These are phyloP conservation scores for Colletotrichum destructivum DNA, from an alignment of 2,329 filamentous ascomycete genomes.

Conservation along the genomic window DNA sequence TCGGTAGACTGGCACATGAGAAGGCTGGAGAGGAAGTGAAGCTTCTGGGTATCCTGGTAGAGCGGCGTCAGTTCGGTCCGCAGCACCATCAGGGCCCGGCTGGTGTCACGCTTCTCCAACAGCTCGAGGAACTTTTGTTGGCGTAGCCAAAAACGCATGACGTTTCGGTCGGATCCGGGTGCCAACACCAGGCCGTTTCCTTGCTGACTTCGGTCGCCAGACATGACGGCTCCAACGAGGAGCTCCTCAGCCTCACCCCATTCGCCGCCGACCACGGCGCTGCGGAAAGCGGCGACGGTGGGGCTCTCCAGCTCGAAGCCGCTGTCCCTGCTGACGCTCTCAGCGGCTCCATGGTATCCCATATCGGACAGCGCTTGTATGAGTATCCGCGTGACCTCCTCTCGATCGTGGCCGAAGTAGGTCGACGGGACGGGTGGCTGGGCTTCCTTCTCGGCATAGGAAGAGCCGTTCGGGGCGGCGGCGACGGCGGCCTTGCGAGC, in stretches of 20 bases:
- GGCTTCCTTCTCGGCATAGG: conserved; percentile 47
- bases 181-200: conserved; percentile 80
- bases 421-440: conserved; percentile 50
- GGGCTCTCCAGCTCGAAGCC: conserved; percentile 89
- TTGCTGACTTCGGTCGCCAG: conserved; percentile 51
- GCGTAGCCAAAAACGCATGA: conserved; percentile 90
- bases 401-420: conserved; percentile 90
- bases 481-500: conserved; percentile 48
- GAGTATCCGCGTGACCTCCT: conserved; percentile 92
- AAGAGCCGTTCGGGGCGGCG: conserved; percentile 43
- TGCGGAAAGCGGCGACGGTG: conserved; percentile 88
- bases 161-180: conserved; percentile 80
- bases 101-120: conserved; percentile 82
- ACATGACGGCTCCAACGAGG: conserved; percentile 68
- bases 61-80: conserved; percentile 90
- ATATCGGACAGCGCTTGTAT: conserved; percentile 93
- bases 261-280: conserved; percentile 82
- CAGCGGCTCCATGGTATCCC: conserved; percentile 85
- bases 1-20: conserved; percentile 89
- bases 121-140: conserved; percentile 97
- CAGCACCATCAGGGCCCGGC: conserved; percentile 84
- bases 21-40: conserved; percentile 89
- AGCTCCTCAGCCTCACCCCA: conserved; percentile 91
- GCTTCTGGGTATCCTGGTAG: conserved; percentile 80
- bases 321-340: conserved; percentile 83